These are phyloP conservation scores for Cucurbita pepo DNA, from an alignment of 306 rosid species.

Conservation along the genomic window DNA sequence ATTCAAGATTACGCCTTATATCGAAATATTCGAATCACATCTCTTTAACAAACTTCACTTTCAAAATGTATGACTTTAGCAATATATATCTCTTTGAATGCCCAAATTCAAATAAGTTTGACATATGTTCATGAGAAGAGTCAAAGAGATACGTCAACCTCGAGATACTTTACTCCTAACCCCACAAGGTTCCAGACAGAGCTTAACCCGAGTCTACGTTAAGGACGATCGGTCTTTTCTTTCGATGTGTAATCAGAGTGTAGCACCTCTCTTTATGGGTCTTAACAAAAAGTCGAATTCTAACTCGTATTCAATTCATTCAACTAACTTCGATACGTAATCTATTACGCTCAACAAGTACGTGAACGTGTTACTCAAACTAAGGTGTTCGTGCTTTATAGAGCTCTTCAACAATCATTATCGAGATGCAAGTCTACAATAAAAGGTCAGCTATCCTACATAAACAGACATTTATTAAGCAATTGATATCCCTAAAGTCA, in stretches of 20 bases:
- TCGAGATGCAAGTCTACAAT: background rate
- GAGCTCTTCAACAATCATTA: background rate
- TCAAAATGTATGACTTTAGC: background rate
- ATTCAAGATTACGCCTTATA: background rate
- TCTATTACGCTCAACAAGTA: background rate
- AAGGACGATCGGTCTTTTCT: too few species aligned
- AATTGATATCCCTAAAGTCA: background rate
- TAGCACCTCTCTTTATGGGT: too few species aligned
- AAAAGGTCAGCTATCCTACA: background rate
- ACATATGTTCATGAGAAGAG: background rate
- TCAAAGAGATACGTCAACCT: background rate
- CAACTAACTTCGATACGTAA: background rate
- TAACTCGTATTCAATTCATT: background rate
- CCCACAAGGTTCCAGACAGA: too few species aligned
- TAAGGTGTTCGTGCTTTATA: background rate
- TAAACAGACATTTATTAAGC: background rate
- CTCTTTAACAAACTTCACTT: background rate
- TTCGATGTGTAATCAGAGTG: too few species aligned
- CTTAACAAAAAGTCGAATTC: background rate
- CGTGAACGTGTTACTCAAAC: background rate
- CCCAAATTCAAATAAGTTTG: background rate
- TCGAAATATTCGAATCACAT: background rate
- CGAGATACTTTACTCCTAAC: too few species aligned
- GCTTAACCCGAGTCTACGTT: too few species aligned
- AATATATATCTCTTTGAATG: background rate